These are phyloP conservation scores for Aspergillus leporis DNA, from an alignment of 495 filamentous ascomycete genomes.

Conservation along the genomic window DNA sequence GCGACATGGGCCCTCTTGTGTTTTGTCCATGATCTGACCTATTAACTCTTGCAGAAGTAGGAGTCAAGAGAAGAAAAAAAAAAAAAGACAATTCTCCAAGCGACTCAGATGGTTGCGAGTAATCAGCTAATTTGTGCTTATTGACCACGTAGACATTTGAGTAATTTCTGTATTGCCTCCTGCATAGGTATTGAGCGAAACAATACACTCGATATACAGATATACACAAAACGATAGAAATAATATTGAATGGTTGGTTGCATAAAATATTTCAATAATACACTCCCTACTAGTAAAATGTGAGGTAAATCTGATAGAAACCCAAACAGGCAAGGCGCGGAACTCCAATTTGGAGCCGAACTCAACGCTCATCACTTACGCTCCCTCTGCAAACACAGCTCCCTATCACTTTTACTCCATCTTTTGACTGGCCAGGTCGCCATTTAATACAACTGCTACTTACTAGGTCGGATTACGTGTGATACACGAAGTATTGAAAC, in stretches of 20 bases:
- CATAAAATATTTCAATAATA: neutral
- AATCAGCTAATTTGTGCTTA: neutral
- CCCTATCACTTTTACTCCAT: neutral
- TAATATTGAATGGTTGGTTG: neutral
- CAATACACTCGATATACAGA: neutral
- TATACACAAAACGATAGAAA: neutral
- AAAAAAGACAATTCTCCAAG: constrained; percentile 3
- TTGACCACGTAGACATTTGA: neutral
- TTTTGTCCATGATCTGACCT: neutral
- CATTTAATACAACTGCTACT: neutral
- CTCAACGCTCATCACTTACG: neutral
- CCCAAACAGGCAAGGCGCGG: neutral
- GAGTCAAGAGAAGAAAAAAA: constrained; percentile 3
- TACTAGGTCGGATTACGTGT: neutral
- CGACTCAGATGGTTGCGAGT: neutral
- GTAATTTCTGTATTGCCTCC: neutral
- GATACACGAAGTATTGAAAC: neutral
- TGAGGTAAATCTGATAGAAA: neutral
- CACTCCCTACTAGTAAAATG: no score
- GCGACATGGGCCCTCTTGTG: neutral
- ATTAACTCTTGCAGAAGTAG: neutral
- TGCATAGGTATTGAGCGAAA: neutral
- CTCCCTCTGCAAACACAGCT: neutral
- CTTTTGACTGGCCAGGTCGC: neutral
- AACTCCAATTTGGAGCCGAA: constrained; percentile 4